Evolutionary conservation across 2,329 filamentous ascomycete species (phyloP).

Genomic region (Clarireedia homoeocarpa): DNA sequence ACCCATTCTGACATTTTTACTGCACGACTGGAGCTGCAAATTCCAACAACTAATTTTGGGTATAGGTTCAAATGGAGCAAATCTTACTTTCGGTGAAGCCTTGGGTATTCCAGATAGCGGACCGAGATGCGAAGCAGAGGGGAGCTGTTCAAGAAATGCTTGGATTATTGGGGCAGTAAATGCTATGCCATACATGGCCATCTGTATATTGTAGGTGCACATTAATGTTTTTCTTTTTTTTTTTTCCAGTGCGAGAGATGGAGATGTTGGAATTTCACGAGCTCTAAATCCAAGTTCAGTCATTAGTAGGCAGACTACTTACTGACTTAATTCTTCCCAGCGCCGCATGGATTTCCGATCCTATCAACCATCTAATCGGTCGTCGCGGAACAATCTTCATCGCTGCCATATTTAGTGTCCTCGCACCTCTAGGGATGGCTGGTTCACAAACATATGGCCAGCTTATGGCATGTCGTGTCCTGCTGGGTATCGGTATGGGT

Average conservation of each 20-base stretch:
- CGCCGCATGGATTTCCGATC: slow-evolving; percentile 54
- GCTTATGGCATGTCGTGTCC: slow-evolving; percentile 46
- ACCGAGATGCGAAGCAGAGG: slow-evolving; percentile 10
- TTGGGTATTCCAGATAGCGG: slow-evolving; percentile 33
- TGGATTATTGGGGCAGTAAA: slow-evolving; percentile 55
- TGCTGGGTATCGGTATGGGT: slow-evolving; percentile 56
- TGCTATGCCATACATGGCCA: slow-evolving; percentile 35
- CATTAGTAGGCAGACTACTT: too few relatives aligned
- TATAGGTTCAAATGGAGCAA: slow-evolving; percentile 39
- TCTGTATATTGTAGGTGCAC: slow-evolving; percentile 38
- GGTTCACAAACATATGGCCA: slow-evolving; percentile 51
- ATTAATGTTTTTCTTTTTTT: not conserved
- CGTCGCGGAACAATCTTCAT: slow-evolving; percentile 59
- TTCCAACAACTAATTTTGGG: too few relatives aligned
- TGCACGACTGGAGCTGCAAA: not conserved
- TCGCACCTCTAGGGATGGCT: slow-evolving; percentile 53
- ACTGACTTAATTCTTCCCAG: not conserved
- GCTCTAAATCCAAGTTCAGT: too few relatives aligned
- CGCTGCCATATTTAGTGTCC: slow-evolving; percentile 52
- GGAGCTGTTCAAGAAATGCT: slow-evolving; percentile 36
- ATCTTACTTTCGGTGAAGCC: slow-evolving; percentile 37
- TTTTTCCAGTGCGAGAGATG: not conserved
- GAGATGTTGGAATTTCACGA: too few relatives aligned
- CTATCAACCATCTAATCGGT: slow-evolving; percentile 49
- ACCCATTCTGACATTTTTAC: not conserved